A percentile compares a stretch with the other conserved stretches of the same genome.
Evolutionary conservation across 2,329 filamentous ascomycete species (phyloP).

Genomic region (Esteya vermicola): DNA sequence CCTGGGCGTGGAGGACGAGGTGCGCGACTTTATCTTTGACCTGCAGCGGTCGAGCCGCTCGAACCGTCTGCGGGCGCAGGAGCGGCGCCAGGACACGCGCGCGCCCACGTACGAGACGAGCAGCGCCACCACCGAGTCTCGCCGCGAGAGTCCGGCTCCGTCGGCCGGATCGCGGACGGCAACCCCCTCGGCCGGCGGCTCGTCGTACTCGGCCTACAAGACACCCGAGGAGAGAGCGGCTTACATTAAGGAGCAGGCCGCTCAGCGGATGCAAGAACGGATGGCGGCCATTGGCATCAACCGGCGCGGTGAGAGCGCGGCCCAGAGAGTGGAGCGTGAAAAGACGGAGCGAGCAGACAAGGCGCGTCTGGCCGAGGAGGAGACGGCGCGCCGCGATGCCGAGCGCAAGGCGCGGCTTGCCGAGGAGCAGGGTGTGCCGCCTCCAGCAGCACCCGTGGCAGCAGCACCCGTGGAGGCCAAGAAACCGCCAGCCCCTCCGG

Average conservation of each 20-base stretch:
- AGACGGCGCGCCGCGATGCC: conserved; percentile 76
- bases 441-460: conserved; percentile 32
- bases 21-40: conserved; percentile 96
- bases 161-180: conserved; percentile 30
- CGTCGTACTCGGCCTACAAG: conserved; percentile 70
- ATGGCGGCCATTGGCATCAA: conserved; percentile 88
- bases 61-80: conserved; percentile 50
- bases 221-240: conserved; percentile 88
- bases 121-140: conserved; percentile 14
- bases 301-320: conserved; percentile 66
- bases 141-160: conserved; percentile 5
- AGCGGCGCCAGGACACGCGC: conserved; percentile 28
- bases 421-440: conserved; percentile 55
- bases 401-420: conserved; percentile 74
- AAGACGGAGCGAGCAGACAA: conserved; percentile 77
- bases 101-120: background rate
- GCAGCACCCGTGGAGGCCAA: conserved; percentile 33
- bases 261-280: conserved; percentile 92
- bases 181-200: conserved; percentile 37
- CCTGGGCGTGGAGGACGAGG: conserved; percentile 88
- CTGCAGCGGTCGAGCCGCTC: conserved; percentile 75
- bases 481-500: conserved; percentile 56
- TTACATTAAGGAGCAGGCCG: conserved; percentile 93
- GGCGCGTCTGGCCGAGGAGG: conserved; percentile 78
- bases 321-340: conserved; percentile 80